Base-by-base conservation (phyloP, 176 grass and related monocot genomes). In the Saccharum spontaneum region DNA sequence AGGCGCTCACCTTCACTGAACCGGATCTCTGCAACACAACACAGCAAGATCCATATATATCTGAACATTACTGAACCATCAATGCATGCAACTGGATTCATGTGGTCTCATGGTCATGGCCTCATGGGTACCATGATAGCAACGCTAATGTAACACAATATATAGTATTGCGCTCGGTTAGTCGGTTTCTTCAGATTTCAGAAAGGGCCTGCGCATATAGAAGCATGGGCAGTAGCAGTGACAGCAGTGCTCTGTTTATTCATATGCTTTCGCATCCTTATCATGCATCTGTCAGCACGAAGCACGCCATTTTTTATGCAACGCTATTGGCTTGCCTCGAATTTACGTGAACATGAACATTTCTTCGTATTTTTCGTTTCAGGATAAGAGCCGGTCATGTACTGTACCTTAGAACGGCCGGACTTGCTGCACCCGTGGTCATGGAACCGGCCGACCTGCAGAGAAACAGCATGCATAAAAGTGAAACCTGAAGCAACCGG, bases 1-100 rank as follows among this genome's bases (percentile, higher is more conserved):
- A 78, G 14, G 93, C 93, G 34, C 87, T 83, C 63, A 80, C 49
- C 84, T 92, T 92, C 83, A 55, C 82, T 12, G 80, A 86, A 4
- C 43, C 79, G 46, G 68, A 2, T 13, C 69, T 82, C 84, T 82
- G 87, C 50, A 54, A 50, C 48, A 8, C 24, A 55, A 5, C 61
- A 62, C 8, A 13, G 10, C n/a, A 75, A 82, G 7, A 66, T 22
- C 41, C 31, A 84, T 45, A n/a, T 1, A 11, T 0, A 11, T 28
- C 13, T 46, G 39, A 34, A 18, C 50, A 23, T 72, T 49, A 71
- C 65, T 18, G 13, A 50, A 46, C 45, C 20, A 16, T 68, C 66
- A 1, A 49, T 38, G 37, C 12, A 11, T 22, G 18, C 7, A 22
- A 55, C 15, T 10, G 31, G 3, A 23, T 23, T 40, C 36, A n/a